phyloP scores from a whole-genome alignment of 2,329 filamentous ascomycete species.

The Curvularia sp. region DNA sequence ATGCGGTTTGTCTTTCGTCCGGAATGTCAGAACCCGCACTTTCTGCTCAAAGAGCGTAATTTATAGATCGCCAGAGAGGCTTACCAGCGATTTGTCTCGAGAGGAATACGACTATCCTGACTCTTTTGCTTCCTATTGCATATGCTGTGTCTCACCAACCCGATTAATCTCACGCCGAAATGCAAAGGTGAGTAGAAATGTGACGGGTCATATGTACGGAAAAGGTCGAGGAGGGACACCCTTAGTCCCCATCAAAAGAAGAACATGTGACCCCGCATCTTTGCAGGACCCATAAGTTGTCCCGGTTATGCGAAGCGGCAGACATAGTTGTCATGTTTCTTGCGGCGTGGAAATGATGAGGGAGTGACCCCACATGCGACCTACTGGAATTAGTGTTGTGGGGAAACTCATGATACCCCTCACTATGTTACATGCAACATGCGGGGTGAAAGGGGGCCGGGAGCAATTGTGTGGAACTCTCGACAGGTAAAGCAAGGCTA shows the following conservation, averaged over 20 bases:
- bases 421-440: constrained; percentile 16
- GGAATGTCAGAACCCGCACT: background rate
- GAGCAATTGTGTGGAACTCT: background rate
- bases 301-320: constrained; percentile 5
- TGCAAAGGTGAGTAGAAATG: background rate
- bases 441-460: constrained; percentile 19
- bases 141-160: background rate
- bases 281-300: constrained; percentile 1
- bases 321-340: background rate
- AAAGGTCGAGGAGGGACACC: background rate
- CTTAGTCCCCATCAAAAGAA: background rate
- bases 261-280: background rate
- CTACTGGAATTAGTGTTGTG: constrained; percentile 4
- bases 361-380: constrained; percentile 21
- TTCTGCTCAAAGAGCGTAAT: background rate
- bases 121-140: background rate
- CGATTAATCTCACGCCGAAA: background rate
- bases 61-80: background rate
- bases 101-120: background rate
- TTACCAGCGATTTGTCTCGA: background rate
- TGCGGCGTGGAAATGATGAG: constrained; percentile 3
- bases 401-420: constrained; percentile 9
- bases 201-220: background rate
- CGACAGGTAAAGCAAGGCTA: background rate
- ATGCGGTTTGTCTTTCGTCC: background rate